Percentiles rank a stretch among this genome's conserved stretches.
Conservation (phyloP, 805 yeast genomes). For the Candida loeiensis region DNA sequence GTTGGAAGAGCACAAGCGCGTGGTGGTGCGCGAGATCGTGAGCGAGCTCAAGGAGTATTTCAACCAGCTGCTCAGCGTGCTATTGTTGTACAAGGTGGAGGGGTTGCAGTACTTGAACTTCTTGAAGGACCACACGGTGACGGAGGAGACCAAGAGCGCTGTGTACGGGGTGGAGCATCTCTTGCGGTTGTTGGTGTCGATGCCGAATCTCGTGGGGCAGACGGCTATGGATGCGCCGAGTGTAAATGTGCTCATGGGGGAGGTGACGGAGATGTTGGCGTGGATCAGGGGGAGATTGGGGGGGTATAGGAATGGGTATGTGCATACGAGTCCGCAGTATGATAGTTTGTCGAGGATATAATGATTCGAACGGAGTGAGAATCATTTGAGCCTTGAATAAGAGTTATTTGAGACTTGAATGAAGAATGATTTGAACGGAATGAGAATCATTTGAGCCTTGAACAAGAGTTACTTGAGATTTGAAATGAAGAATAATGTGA, state of each 20-base stretch:
- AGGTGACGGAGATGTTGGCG: conserved; percentile 48
- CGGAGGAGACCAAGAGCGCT: conserved; percentile 22
- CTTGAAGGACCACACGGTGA: conserved; percentile 27
- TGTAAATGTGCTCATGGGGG: conserved; percentile 46
- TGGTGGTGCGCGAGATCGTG: conserved; percentile 59
- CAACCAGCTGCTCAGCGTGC: conserved; percentile 65
- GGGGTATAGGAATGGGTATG: conserved; percentile 33
- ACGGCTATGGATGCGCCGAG: conserved; percentile 81
- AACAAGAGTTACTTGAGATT: too few species aligned
- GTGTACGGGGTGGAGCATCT: conserved; percentile 80
- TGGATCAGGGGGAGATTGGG: conserved; percentile 47
- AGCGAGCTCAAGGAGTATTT: conserved; percentile 71
- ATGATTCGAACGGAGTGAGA: background rate
- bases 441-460: too few species aligned
- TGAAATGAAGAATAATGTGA: too few species aligned
- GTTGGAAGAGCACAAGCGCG: conserved; percentile 14
- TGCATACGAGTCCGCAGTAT: conserved; percentile 37
- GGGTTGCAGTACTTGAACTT: conserved; percentile 65
- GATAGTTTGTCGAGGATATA: conserved; percentile 29
- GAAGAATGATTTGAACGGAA: too few species aligned
- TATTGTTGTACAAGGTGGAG: conserved; percentile 72
- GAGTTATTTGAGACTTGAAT: too few species aligned
- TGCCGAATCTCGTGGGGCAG: conserved; percentile 80
- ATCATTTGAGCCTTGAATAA: too few species aligned
- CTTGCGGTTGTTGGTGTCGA: conserved; percentile 65